Base-by-base conservation (phyloP, 805 yeast genomes). In the Cyberlindnera maclurae region DNA sequence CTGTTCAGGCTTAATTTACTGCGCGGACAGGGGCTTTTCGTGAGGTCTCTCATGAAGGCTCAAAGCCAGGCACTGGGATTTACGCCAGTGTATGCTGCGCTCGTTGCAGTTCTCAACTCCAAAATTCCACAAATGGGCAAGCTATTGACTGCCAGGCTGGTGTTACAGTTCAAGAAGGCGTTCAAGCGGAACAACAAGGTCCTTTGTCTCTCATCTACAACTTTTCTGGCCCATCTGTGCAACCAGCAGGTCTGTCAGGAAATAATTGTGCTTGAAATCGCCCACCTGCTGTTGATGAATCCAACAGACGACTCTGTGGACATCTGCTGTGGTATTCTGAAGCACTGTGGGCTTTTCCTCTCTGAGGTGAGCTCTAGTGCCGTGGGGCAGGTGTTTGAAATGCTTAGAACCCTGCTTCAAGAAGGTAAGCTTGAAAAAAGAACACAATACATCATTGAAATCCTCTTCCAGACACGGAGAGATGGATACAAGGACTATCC, bases 101-200 rank as follows among this genome's bases (percentile, higher is more conserved):
- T 87, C 27, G 67, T 73, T 0, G 68, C 80, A 2, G 68, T 80
- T 1, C 37, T 87, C 10, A 82, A 83, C 57, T 70, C 82, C 5
- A 75, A 80, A 46, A 55, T 84, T 4, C 93, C 94, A 0, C 72
- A 72, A 27, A 60, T 85, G 13, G 95, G 95, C 2, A 71, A 71
- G 40, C 55, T 80, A 4, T 45, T 83, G 26, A 55, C 70, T 0
- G 52, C 67, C 8, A 64, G 93, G 43, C 57, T 80, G 20, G 62
- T 82, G 1, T 49, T 77, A 4, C 77, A 70, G 40, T 84, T 85
- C 58, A 69, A 79, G 33, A 66, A 68, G 44, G 70, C 70, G 1
- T 79, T 65, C 56, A 63, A 65, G 47, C 52, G 64, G 16, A 68
- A 71, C 41, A 70, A 77, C 48, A 70, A 68, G 41, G 44, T 51